phyloP scores from a whole-genome alignment of 176 grass and related monocot genomes.

The Oryza longistaminata region DNA sequence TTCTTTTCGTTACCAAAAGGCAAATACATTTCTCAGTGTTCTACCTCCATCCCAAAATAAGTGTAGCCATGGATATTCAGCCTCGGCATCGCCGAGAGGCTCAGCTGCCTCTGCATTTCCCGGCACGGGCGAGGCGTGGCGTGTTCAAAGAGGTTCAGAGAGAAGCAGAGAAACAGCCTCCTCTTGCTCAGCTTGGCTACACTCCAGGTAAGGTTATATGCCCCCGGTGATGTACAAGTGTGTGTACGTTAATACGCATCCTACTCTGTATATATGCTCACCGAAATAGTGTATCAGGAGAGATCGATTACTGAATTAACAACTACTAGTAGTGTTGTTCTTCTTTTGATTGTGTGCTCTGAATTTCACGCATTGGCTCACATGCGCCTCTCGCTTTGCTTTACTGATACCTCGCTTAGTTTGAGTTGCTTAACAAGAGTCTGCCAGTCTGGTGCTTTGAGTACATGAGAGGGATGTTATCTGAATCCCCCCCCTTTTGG shows the following conservation, averaged over 20 bases:
- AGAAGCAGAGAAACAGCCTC: not conserved
- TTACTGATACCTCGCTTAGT: not conserved
- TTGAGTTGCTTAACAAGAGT: conserved; percentile 26
- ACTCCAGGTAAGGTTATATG: conserved; percentile 37
- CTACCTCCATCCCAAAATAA: no score
- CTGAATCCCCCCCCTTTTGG: not conserved
- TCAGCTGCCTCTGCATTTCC: conserved; percentile 57
- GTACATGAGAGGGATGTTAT: not conserved
- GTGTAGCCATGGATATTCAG: no score
- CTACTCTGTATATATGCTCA: not conserved
- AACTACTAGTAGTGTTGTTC: not conserved
- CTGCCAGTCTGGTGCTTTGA: conserved; percentile 21
- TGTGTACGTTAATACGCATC: not conserved
- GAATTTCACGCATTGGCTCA: conserved; percentile 33
- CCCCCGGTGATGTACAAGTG: not conserved
- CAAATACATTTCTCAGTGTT: not conserved
- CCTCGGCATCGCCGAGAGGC: conserved; percentile 36
- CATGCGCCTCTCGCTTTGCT: not conserved
- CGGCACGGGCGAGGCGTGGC: not conserved
- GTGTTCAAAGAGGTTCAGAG: not conserved
- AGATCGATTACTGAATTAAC: not conserved
- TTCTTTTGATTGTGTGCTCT: not conserved
- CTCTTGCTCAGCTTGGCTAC: not conserved
- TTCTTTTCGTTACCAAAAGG: not conserved
- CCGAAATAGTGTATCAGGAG: not conserved